Conservation (phyloP, 495 filamentous ascomycete genomes). For the Penicillium daleae region DNA sequence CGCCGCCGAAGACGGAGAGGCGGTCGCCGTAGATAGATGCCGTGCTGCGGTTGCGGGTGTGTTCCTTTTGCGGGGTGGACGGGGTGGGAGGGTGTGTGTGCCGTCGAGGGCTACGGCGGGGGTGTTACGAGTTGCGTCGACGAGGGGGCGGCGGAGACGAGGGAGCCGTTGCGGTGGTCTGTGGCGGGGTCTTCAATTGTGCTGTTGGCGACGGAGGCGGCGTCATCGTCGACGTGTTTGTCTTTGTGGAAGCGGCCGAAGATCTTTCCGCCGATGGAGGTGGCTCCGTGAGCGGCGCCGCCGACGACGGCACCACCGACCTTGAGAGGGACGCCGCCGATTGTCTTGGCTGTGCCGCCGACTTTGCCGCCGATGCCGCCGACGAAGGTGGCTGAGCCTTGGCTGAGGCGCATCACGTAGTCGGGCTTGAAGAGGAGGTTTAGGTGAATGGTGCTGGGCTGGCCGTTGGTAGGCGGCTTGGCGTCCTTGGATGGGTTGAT, state of each 20-base stretch:
- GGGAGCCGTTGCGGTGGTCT: constrained; percentile 29
- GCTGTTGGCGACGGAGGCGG: constrained; percentile 33
- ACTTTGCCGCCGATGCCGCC: constrained; percentile 5
- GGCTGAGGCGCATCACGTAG: constrained; percentile 84
- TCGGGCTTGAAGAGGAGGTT: constrained; percentile 91
- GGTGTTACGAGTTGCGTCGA: constrained; percentile 43
- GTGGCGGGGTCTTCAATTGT: constrained; percentile 36
- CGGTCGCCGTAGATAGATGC: constrained; percentile 53
- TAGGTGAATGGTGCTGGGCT: constrained; percentile 80
- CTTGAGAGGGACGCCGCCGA: constrained; percentile 92
- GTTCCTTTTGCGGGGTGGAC: constrained; percentile 46
- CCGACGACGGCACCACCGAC: constrained; percentile 80
- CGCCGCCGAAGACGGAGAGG: constrained; percentile 54
- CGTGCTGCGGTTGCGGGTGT: constrained; percentile 70
- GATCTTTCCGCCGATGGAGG: constrained; percentile 76
- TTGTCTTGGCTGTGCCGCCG: constrained; percentile 82
- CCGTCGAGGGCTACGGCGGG: constrained; percentile 40
- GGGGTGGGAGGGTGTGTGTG: constrained; percentile 35
- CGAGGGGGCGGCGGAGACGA: constrained; percentile 1
- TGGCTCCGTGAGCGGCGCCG: constrained; percentile 83
- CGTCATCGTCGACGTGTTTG: constrained; percentile 56
- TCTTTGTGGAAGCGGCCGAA: constrained; percentile 63
- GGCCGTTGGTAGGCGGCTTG: constrained; percentile 79
- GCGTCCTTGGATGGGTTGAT: constrained; percentile 58
- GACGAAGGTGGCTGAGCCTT: constrained; percentile 89